Evolutionary conservation across 2,329 filamentous ascomycete species (phyloP).

Genomic region (Fusarium duplospermum): DNA sequence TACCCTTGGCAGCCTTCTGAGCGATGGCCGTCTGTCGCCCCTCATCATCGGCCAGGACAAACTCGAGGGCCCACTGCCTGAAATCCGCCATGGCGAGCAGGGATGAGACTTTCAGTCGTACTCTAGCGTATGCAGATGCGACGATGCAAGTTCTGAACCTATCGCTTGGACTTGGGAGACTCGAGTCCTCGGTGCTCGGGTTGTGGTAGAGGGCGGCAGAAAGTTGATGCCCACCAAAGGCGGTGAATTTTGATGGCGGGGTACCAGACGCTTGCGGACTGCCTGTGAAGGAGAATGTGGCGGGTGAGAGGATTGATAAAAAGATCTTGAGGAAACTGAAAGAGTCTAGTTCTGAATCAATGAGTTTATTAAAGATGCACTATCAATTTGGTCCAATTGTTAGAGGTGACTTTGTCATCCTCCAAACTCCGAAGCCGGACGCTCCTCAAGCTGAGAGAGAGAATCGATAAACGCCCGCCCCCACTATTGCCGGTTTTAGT

Average conservation of each 20-base stretch:
- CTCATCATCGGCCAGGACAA: conserved; percentile 64
- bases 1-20: conserved; percentile 59
- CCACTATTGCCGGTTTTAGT: conserved; percentile 35
- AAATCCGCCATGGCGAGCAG: conserved; percentile 59
- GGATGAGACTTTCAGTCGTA: background rate
- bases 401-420: conserved; percentile 42
- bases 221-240: conserved; percentile 39
- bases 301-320: background rate
- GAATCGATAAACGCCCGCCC: conserved; percentile 10
- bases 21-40: conserved; percentile 54
- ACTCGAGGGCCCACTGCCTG: conserved; percentile 64
- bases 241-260: conserved; percentile 44
- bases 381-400: conserved; percentile 39
- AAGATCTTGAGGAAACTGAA: background rate
- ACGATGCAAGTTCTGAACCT: background rate
- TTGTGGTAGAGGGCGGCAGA: conserved; percentile 32
- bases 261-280: conserved; percentile 17
- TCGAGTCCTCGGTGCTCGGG: conserved; percentile 11
- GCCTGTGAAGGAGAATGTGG: background rate
- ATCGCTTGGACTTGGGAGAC: background rate
- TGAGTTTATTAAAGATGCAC: conserved; percentile 3
- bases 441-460: conserved; percentile 1
- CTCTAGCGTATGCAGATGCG: background rate
- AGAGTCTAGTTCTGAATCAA: background rate
- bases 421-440: conserved; percentile 43